Percentiles rank a stretch among this genome's conserved stretches.
These are phyloP conservation scores for Cryomyces minteri DNA, from an alignment of 495 filamentous ascomycete genomes.

Conservation along the genomic window DNA sequence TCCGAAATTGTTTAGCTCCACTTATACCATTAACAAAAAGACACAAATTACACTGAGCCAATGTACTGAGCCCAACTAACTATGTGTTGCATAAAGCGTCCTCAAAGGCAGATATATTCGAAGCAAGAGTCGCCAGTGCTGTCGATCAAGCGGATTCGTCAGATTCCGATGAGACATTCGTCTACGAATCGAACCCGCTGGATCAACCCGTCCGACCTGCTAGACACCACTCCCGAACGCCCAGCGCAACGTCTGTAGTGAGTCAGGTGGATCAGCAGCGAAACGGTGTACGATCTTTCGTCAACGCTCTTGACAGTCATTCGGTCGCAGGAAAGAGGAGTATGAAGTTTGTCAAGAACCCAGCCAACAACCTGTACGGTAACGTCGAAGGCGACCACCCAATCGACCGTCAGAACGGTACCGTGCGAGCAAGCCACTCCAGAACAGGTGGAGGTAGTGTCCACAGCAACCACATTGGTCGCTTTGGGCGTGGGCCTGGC, in stretches of 20 bases:
- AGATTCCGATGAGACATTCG: constrained; percentile 95
- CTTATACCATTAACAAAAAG: too few species aligned
- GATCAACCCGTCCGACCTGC: constrained; percentile 58
- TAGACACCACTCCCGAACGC: constrained; percentile 84
- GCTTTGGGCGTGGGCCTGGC: constrained; percentile 39
- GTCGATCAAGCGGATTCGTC: constrained; percentile 87
- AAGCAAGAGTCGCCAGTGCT: constrained; percentile 86
- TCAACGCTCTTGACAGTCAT: constrained; percentile 43
- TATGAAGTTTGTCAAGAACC: constrained; percentile 95
- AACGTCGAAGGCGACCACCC: constrained; percentile 30
- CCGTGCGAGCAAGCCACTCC: constrained; percentile 23
- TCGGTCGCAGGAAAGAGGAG: constrained; percentile 66
- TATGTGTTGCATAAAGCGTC: constrained; percentile 36
- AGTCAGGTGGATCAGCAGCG: constrained; percentile 55
- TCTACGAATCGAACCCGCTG: constrained; percentile 95
- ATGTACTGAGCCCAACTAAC: constrained; percentile 14
- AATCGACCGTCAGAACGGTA: constrained; percentile 9
- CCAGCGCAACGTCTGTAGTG: constrained; percentile 79
- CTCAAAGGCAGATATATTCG: constrained; percentile 95
- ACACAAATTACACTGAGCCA: neutral
- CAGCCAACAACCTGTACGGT: constrained; percentile 38
- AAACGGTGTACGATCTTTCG: constrained; percentile 37
- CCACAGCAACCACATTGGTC: constrained; percentile 55
- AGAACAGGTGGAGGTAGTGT: constrained; percentile 41
- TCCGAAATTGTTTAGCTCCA: too few species aligned